These are phyloP conservation scores for Carex sylvatica DNA, from an alignment of 202 grass and related monocot species.

Conservation along the genomic window DNA sequence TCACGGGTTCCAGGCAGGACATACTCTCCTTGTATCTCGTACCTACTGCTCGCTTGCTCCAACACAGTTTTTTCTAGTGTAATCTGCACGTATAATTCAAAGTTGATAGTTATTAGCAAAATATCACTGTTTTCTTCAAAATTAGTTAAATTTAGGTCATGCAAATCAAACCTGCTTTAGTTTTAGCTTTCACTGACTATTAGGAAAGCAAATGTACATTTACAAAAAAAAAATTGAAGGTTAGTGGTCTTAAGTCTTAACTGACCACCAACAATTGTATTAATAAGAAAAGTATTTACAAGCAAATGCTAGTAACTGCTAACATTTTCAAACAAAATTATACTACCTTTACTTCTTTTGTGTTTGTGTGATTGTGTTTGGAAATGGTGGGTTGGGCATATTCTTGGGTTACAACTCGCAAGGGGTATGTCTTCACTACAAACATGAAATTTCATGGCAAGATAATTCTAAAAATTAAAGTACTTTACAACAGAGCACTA, in stretches of 20 bases:
- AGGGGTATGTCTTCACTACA: background rate
- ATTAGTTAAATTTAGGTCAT: background rate
- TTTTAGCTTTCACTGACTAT: background rate
- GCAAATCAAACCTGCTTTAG: background rate
- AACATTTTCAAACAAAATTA: background rate
- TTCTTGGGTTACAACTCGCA: background rate
- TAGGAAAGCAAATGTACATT: background rate
- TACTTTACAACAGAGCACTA: slow-evolving; percentile 33
- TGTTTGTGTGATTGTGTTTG: background rate
- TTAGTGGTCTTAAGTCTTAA: too few relatives aligned
- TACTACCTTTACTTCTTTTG: background rate
- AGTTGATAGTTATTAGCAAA: background rate
- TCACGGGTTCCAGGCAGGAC: slow-evolving; percentile 89
- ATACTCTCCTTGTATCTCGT: slow-evolving; percentile 97
- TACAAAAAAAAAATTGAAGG: background rate
- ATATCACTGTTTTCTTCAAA: background rate
- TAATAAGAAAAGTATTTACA: too few relatives aligned
- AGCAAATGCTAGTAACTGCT: too few relatives aligned
- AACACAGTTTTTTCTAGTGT: slow-evolving; percentile 93
- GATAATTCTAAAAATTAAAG: background rate
- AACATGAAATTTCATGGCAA: background rate
- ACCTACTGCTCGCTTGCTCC: slow-evolving; percentile 88
- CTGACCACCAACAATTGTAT: too few relatives aligned
- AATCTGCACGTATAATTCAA: slow-evolving; percentile 54
- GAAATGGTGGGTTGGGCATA: background rate